Base-by-base conservation (phyloP, 2,329 filamentous ascomycete species). In the Arthroderma sp. region DNA sequence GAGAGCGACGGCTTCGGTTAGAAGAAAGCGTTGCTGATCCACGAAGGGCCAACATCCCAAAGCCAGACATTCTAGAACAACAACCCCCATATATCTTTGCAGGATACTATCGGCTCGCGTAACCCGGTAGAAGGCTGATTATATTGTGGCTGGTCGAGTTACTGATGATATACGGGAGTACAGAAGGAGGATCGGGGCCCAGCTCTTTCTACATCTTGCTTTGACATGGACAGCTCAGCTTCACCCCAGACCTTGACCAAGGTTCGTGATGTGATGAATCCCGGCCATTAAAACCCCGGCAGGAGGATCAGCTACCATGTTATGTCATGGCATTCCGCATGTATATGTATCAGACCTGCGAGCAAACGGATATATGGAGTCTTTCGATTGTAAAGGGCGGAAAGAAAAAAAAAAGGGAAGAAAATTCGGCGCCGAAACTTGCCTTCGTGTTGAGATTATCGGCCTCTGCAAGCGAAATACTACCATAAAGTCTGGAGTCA, bases 221-320 rank as follows among this genome's bases (percentile, higher is more conserved):
- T 33, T 25, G 13, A 51, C 44, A 51, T 51, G 44, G 44, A 8
- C 44, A 51, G 44, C 44, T 51, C 23, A 51, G 44, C 44, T 51
- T 51, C 44, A 33, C 11, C 25, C 44, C 44, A n/a, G 23, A 25
- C 43, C 25, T 33, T 13, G 21, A n/a, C 44, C 23, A 33, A 33
- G 23, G 44, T 33, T 51, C 44, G 15, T 51, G 44, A 19, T 51
- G 44, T n/a, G 17, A 33, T 51, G 33, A 19, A 33, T 33, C 25
- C 44, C n/a, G 41, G 44, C 23, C 5, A 17, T 17, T n/a, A 51
- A 49, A 33, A 51, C 23, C 21, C 44, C 25, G 25, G 44, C 44
- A 51, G 23, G 25, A 51, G 44, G 44, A 51, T 51, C 44, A 51
- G 7, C 44, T 51, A 33, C 44, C 44, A 51, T 51, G 44, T 25